These are phyloP conservation scores for Chrysanthemum makinoi DNA, from an alignment of 129 eudicot species.

Conservation along the genomic window DNA sequence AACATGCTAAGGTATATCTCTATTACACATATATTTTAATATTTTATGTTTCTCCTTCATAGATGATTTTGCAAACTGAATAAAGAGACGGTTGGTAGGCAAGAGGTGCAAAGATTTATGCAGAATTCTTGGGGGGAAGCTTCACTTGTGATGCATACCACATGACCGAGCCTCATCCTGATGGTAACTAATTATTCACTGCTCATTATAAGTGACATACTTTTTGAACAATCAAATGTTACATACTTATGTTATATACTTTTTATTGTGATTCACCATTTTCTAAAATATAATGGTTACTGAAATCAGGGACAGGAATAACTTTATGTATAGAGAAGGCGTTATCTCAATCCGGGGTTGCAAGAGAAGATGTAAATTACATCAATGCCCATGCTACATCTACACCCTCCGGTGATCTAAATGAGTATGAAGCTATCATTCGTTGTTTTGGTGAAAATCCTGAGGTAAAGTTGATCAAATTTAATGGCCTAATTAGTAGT, in stretches of 20 bases:
- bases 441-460: conserved; percentile 37
- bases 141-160: conserved; percentile 43
- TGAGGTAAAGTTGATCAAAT: conserved; percentile 21
- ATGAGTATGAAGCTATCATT: conserved; percentile 33
- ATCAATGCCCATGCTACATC: conserved; percentile 56
- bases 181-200: conserved; percentile 17
- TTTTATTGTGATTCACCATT: not conserved
- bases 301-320: conserved; percentile 32
- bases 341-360: conserved; percentile 37
- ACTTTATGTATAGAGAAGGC: conserved; percentile 38
- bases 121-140: conserved; percentile 46
- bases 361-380: conserved; percentile 46
- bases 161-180: conserved; percentile 35
- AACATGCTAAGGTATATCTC: conserved; percentile 39
- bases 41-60: not conserved
- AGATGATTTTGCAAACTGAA: conserved; percentile 14
- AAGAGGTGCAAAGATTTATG: conserved; percentile 51
- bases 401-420: conserved; percentile 40
- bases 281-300: conserved; percentile 13
- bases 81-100: conserved; percentile 22
- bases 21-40: conserved; percentile 12
- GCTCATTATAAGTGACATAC: too few species aligned
- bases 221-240: too few species aligned
- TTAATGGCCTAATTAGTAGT: not conserved
- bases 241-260: not conserved